These are phyloP conservation scores for Phaeotremella fagi DNA, from an alignment of 768 basidiomycete genomes.

Conservation along the genomic window DNA sequence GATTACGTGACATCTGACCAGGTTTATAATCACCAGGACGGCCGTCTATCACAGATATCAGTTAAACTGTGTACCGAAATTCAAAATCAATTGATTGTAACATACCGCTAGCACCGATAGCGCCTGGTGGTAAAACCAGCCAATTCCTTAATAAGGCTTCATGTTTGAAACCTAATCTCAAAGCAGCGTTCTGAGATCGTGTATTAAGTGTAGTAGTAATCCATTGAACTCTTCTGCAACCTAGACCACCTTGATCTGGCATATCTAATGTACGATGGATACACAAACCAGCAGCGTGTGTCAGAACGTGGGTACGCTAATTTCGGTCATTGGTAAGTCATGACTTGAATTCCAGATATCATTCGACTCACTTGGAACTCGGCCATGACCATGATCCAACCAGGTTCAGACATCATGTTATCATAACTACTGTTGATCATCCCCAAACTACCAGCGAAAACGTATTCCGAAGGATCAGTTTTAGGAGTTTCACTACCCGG, in stretches of 20 bases:
- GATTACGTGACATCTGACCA: constrained; percentile 22
- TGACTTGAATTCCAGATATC: too few species aligned
- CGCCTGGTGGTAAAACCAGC: constrained; percentile 23
- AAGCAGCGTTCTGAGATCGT: constrained; percentile 24
- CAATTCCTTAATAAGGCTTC: constrained; percentile 33
- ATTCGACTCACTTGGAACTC: constrained; percentile 37
- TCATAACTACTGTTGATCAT: constrained; percentile 21
- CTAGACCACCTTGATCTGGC: constrained; percentile 23
- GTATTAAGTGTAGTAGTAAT: constrained; percentile 33
- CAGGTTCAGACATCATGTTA: constrained; percentile 25
- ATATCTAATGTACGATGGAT: constrained; percentile 36
- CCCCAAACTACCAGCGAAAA: constrained; percentile 27
- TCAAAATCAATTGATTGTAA: too few species aligned
- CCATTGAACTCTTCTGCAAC: constrained; percentile 41
- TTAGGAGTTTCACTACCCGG: constrained; percentile 12
- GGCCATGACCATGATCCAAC: constrained; percentile 32
- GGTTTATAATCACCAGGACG: constrained; percentile 17
- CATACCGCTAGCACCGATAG: constrained; percentile 29
- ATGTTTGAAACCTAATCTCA: constrained; percentile 31
- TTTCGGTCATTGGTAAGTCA: constrained; percentile 4
- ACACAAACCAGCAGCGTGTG: constrained; percentile 35
- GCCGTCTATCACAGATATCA: constrained; percentile 14
- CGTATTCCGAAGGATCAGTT: constrained; percentile 23
- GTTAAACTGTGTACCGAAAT: too few species aligned
- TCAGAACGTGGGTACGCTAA: constrained; percentile 41